These are phyloP conservation scores for Andrographis paniculata DNA, from an alignment of 305 asterid genomes.

Conservation along the genomic window DNA sequence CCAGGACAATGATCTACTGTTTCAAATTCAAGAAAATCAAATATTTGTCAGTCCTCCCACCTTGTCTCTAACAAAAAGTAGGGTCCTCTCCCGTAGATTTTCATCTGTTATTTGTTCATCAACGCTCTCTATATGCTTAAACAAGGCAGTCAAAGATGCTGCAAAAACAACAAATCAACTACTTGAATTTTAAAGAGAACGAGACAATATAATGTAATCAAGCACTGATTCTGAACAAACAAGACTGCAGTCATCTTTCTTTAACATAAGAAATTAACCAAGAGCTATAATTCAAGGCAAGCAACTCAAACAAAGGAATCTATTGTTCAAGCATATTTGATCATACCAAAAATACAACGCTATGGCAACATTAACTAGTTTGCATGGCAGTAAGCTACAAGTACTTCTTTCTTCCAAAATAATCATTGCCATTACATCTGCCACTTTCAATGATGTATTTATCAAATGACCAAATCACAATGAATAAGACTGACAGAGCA, in stretches of 20 bases:
- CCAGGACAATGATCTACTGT: too few relatives aligned
- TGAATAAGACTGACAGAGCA: too few relatives aligned
- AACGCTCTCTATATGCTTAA: conserved; percentile 86
- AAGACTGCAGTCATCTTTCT: too few relatives aligned
- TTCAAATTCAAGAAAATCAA: conserved; percentile 17
- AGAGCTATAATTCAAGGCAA: too few relatives aligned
- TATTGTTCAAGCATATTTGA: conserved; percentile 4
- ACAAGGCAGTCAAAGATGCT: conserved; percentile 92
- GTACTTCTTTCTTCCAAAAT: conserved; percentile 11
- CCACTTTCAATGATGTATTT: too few relatives aligned
- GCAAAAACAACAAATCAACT: conserved; percentile 19
- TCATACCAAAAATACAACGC: conserved; percentile 7
- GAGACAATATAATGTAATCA: too few relatives aligned
- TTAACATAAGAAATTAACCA: too few relatives aligned
- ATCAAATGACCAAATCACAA: too few relatives aligned
- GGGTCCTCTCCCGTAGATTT: conserved; percentile 86
- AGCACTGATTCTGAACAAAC: too few relatives aligned
- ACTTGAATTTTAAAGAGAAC: conserved; percentile 9
- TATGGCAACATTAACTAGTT: conserved; percentile 9
- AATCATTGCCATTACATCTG: background rate
- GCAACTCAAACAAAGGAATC: conserved; percentile 7
- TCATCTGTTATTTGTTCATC: conserved; percentile 90
- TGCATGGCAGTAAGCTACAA: conserved; percentile 22
- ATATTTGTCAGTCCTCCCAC: conserved; percentile 29
- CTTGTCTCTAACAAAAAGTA: conserved; percentile 79